Percentiles rank a stretch among this genome's conserved stretches.
Evolutionary conservation across 1,284 basidiomycete species (phyloP).

Genomic region (Ceratobasidium sp.): DNA sequence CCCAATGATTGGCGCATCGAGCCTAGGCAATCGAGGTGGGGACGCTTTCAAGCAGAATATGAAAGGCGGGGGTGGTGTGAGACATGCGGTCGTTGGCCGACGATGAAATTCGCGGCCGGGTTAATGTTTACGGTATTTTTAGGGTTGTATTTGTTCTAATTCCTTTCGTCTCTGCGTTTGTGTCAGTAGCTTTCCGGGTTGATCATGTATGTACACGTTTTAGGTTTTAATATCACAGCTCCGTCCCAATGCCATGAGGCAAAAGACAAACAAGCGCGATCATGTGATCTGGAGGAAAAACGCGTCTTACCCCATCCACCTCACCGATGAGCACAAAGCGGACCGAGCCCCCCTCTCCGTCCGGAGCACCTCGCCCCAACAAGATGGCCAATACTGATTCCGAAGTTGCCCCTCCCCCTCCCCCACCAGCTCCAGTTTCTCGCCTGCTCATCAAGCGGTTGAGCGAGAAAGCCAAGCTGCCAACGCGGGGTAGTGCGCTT

Average conservation of each 20-base stretch:
- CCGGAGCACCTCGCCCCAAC: constrained; percentile 1
- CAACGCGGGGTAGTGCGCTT: constrained; percentile 82
- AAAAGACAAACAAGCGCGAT: no score
- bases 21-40: not conserved
- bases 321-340: constrained; percentile 16
- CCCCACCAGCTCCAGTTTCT: constrained; percentile 44
- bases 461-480: constrained; percentile 80
- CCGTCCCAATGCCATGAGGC: not conserved
- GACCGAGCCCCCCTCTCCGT: constrained; percentile 26
- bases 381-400: constrained; percentile 34
- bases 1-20: not conserved
- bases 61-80: not conserved
- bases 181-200: not conserved
- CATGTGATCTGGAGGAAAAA: not conserved
- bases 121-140: not conserved
- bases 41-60: not conserved
- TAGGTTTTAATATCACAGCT: not conserved
- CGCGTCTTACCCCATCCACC: constrained; percentile 1
- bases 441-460: constrained; percentile 82
- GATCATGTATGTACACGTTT: not conserved
- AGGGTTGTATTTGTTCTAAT: not conserved
- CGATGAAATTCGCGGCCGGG: not conserved
- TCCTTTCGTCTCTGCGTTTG: not conserved
- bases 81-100: not conserved
- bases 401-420: constrained; percentile 3